Percentiles rank a stretch among this genome's conserved stretches.
Evolutionary conservation across 306 rosid genomes (phyloP).

Genomic region (Canavalia ensiformis): DNA sequence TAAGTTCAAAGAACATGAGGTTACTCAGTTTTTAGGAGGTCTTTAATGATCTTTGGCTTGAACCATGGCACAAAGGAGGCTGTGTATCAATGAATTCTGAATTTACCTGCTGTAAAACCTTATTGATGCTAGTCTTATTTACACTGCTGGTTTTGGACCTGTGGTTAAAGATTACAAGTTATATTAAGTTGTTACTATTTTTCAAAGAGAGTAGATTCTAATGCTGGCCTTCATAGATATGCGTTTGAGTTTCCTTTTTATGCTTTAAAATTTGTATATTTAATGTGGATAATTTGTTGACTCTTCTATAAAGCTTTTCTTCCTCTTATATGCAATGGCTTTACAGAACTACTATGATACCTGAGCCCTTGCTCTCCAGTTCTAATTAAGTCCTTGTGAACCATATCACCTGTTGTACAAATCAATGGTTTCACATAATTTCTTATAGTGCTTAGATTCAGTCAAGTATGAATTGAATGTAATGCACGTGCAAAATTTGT

Average conservation of each 20-base stretch:
- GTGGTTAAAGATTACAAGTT: slow-evolving; percentile 8
- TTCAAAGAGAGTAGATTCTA: slow-evolving; percentile 30
- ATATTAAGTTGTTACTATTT: slow-evolving; percentile 23
- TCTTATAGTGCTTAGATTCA: slow-evolving; percentile 4
- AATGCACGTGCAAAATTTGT: slow-evolving; percentile 16
- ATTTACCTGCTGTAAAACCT: not conserved
- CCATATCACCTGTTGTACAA: slow-evolving; percentile 19
- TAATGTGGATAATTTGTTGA: slow-evolving; percentile 10
- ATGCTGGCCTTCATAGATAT: slow-evolving; percentile 2
- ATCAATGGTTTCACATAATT: slow-evolving; percentile 33
- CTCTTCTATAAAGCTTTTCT: slow-evolving; percentile 8
- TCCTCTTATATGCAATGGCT: not conserved
- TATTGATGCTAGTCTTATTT: slow-evolving; percentile 8
- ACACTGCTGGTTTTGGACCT: slow-evolving; percentile 6
- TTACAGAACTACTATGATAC: not conserved
- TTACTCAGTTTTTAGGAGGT: slow-evolving; percentile 6
- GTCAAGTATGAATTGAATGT: slow-evolving; percentile 29
- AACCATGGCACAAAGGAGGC: slow-evolving; percentile 24
- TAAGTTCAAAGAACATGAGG: slow-evolving; percentile 22
- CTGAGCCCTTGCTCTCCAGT: slow-evolving; percentile 24
- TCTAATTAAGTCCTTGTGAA: slow-evolving; percentile 30
- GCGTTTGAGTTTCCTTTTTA: not conserved
- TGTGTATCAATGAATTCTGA: slow-evolving; percentile 34
- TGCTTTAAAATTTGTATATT: slow-evolving; percentile 33
- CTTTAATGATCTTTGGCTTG: not conserved